These are phyloP conservation scores for Olyra latifolia DNA, from an alignment of 176 grass and related monocot genomes.

Conservation along the genomic window DNA sequence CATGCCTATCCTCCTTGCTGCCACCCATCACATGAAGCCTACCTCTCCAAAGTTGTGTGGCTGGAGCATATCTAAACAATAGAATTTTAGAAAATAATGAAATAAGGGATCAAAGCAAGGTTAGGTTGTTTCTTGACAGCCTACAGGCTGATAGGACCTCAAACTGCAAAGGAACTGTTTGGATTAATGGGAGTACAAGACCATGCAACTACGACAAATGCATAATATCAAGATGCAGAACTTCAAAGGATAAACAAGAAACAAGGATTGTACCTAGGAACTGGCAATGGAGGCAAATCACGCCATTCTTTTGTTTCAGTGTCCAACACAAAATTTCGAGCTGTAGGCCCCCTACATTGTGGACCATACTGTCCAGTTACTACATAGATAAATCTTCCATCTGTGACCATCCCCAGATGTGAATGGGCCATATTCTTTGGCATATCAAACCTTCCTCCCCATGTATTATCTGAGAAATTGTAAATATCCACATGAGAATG, in stretches of 20 bases:
- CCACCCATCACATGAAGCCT: slow-evolving; percentile 98
- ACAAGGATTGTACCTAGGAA: slow-evolving; percentile 66
- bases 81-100: slow-evolving; percentile 19
- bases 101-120: background rate
- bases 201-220: slow-evolving; percentile 9
- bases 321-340: slow-evolving; percentile 89
- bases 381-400: slow-evolving; percentile 89
- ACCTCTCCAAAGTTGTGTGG: slow-evolving; percentile 95
- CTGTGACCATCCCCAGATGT: slow-evolving; percentile 93
- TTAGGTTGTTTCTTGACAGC: background rate
- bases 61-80: slow-evolving; percentile 85
- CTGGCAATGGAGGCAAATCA: slow-evolving; percentile 80
- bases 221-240: background rate
- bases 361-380: slow-evolving; percentile 94
- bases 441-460: slow-evolving; percentile 89
- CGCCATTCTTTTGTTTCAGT: slow-evolving; percentile 79
- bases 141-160: slow-evolving; percentile 14
- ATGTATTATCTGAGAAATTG: slow-evolving; percentile 90
- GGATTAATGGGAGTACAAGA: background rate
- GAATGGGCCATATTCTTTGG: slow-evolving; percentile 99
- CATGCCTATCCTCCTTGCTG: slow-evolving; percentile 97
- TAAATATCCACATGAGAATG: slow-evolving; percentile 98
- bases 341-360: slow-evolving; percentile 94
- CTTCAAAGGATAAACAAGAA: background rate
- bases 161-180: slow-evolving; percentile 5